Evolutionary conservation across 805 yeast species (phyloP), one percentile per base, ranked within the genome.

Genomic region (Kodamaea nitidulidarum): DNA sequence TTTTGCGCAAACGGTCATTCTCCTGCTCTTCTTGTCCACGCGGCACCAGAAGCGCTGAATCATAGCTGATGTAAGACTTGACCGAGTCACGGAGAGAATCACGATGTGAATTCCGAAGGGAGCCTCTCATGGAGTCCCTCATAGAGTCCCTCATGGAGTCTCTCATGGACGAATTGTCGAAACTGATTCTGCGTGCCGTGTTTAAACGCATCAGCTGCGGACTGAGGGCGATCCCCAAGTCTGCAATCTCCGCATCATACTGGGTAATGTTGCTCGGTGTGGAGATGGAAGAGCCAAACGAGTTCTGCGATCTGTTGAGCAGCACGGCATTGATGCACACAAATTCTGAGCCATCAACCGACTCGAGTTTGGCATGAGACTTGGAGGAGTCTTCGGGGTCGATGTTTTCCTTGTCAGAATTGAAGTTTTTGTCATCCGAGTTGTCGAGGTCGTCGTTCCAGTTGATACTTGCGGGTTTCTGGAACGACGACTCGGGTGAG

Each of bases 21-120:
- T 47, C 56, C 10, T 44, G 44, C 7, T 39, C 37, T 2, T 39
- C 32, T 4, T 50, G 44, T 24, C 43, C 38, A n/a, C 44, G 51
- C 10, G 60, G 46, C 12, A 56, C 42, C 6, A 82, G 75, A 31
- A 73, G 60, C 1, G 72, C 74, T 1, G 84, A 78, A 51, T 80
- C 84, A 45, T 80, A 80, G 28, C 82, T 75, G 35, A 78, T 47
- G 48, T 78, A 79, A 1, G 84, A 80, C 42, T 67, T 66, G 2
- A 57, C 48, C 1, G 78, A 71, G 22, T 63, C 65, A 38, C 63
- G 48, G 39, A 61, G 67, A 6, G 22, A 20, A 8, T 20, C 22
- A 20, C 8, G 22, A 20, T n/a, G n/a, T n/a, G n/a, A n/a, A n/a
- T n/a, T n/a, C n/a, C 22, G 7, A 20, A 20, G 5, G 5, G 22